These are phyloP conservation scores for Neurospora cerealis DNA, from an alignment of 495 filamentous ascomycete species.

Conservation along the genomic window DNA sequence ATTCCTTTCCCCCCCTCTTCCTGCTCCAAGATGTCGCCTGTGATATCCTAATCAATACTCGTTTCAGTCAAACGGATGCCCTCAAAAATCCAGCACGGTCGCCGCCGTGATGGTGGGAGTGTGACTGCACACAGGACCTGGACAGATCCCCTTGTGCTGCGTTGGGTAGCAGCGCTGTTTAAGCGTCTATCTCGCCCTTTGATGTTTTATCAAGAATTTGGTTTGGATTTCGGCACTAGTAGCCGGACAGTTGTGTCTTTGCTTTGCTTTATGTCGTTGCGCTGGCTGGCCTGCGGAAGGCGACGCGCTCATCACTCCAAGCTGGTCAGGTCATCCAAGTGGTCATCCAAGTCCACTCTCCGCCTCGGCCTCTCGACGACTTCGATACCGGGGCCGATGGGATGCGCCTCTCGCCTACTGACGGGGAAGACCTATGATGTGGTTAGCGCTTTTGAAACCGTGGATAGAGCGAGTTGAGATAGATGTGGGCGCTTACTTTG, in stretches of 20 bases:
- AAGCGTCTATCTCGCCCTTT: not conserved
- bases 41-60: not conserved
- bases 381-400: constrained; percentile 46
- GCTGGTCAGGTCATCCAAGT: constrained; percentile 34
- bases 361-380: constrained; percentile 29
- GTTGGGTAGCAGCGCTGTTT: not conserved
- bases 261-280: not conserved
- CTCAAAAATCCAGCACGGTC: not conserved
- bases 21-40: not conserved
- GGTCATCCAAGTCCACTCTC: constrained; percentile 17
- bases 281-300: not conserved
- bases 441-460: not conserved
- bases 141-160: not conserved
- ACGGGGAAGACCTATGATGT: constrained; percentile 39
- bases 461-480: not conserved
- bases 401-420: constrained; percentile 30
- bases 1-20: not conserved
- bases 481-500: constrained; percentile 50
- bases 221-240: constrained; percentile 4
- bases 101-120: not conserved
- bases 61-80: not conserved
- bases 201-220: not conserved
- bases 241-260: constrained; percentile 6
- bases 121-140: not conserved
- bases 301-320: constrained; percentile 30